phyloP scores from a whole-genome alignment of 352 stramenopile species.

The Phytophthora meadii region DNA sequence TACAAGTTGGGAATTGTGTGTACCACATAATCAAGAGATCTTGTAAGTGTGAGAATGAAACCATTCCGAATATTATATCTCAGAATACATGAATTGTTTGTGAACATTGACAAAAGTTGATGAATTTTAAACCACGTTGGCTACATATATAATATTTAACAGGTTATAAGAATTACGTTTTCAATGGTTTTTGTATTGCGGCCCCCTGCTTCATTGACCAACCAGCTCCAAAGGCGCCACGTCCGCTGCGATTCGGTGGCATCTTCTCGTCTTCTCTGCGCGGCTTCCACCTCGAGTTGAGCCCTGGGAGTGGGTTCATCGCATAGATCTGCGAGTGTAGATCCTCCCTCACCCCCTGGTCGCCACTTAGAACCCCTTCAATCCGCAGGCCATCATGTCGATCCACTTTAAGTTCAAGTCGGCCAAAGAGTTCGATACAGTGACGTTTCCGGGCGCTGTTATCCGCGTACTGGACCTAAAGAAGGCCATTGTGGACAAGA shows the following conservation, averaged over 20 bases:
- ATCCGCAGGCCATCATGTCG: slow-evolving; percentile 59
- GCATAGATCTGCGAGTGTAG: slow-evolving; percentile 10
- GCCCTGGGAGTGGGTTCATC: slow-evolving; percentile 3
- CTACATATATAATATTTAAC: too few species aligned
- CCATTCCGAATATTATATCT: too few species aligned
- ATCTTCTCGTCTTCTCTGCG: slow-evolving; percentile 8
- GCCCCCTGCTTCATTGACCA: too few species aligned
- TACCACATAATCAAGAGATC: too few species aligned
- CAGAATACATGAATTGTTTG: too few species aligned
- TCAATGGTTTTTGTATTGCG: too few species aligned
- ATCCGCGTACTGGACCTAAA: slow-evolving; percentile 92
- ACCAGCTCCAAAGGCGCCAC: slow-evolving; percentile 20
- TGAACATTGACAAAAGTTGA: too few species aligned
- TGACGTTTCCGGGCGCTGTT: slow-evolving; percentile 84
- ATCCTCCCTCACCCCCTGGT: background rate
- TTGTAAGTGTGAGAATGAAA: too few species aligned
- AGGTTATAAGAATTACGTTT: too few species aligned
- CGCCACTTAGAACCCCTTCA: background rate
- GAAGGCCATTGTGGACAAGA: slow-evolving; percentile 94
- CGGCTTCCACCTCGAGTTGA: slow-evolving; percentile 6
- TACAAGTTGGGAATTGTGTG: too few species aligned
- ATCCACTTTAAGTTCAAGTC: slow-evolving; percentile 94
- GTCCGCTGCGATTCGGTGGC: background rate
- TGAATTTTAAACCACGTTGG: too few species aligned
- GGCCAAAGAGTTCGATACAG: slow-evolving; percentile 90